phyloP scores from a whole-genome alignment of 2,329 filamentous ascomycete species.

The Colletotrichum euphorbiae region DNA sequence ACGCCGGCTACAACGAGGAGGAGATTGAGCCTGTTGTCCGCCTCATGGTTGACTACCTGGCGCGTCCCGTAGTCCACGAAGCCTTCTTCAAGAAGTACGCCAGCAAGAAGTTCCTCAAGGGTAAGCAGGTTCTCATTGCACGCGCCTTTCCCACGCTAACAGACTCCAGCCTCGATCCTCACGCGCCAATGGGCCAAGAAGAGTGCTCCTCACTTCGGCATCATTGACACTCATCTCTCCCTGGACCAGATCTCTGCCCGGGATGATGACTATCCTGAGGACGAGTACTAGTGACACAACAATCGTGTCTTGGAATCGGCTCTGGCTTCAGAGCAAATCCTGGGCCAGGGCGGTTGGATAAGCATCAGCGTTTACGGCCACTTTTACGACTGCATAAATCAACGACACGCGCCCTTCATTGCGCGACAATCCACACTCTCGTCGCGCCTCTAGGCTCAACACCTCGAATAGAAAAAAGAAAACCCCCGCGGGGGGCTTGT shows the following conservation, averaged over 20 bases:
- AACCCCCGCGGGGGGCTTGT: not conserved
- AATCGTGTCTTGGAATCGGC: slow-evolving; percentile 40
- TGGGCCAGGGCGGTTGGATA: slow-evolving; percentile 41
- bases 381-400: slow-evolving; percentile 51
- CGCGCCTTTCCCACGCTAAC: slow-evolving; percentile 44
- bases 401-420: slow-evolving; percentile 41
- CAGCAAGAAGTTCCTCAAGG: slow-evolving; percentile 99
- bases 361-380: slow-evolving; percentile 39
- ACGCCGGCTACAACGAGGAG: slow-evolving; percentile 91
- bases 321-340: slow-evolving; percentile 45
- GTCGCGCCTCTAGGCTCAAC: slow-evolving; percentile 2
- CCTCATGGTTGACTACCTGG: slow-evolving; percentile 97
- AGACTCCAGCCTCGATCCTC: slow-evolving; percentile 80
- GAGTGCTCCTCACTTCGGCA: slow-evolving; percentile 69
- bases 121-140: slow-evolving; percentile 63
- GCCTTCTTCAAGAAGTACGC: slow-evolving; percentile 99
- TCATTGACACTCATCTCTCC: slow-evolving; percentile 61
- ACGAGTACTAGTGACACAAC: slow-evolving; percentile 39
- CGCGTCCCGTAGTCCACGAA: slow-evolving; percentile 89
- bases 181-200: slow-evolving; percentile 95
- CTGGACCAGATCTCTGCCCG: slow-evolving; percentile 59
- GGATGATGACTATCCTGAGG: slow-evolving; percentile 47
- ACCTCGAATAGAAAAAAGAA: not conserved
- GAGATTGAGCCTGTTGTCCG: slow-evolving; percentile 93
- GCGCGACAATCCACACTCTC: slow-evolving; percentile 11